A percentile compares a stretch with the other conserved stretches of the same genome.
phyloP scores from a whole-genome alignment of 2,329 filamentous ascomycete species.

The Didymosphaeria variabile region DNA sequence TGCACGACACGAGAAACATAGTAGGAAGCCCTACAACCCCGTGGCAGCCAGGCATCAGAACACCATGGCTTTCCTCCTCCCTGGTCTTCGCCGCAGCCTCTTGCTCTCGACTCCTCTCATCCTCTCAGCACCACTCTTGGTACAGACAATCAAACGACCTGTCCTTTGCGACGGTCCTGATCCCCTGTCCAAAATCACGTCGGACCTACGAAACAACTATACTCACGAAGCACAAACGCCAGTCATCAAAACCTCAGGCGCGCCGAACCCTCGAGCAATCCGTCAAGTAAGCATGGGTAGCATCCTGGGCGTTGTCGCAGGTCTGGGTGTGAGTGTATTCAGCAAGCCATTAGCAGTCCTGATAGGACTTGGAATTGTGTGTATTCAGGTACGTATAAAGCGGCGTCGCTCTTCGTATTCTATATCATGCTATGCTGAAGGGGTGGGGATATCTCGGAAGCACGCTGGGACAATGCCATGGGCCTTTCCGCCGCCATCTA shows the following conservation, averaged over 20 bases:
- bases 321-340: constrained; percentile 73
- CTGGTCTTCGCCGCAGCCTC: constrained; percentile 51
- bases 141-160: constrained; percentile 36
- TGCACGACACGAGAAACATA: not conserved
- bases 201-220: constrained; percentile 45
- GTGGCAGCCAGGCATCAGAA: not conserved
- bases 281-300: constrained; percentile 58
- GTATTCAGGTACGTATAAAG: constrained; percentile 65
- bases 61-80: constrained; percentile 52
- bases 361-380: constrained; percentile 70
- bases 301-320: constrained; percentile 57
- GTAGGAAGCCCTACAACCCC: not conserved
- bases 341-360: constrained; percentile 75
- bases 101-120: constrained; percentile 48
- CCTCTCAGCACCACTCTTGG: constrained; percentile 43
- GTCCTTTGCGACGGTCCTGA: constrained; percentile 50
- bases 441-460: constrained; percentile 19
- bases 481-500: constrained; percentile 15
- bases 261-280: constrained; percentile 52
- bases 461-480: constrained; percentile 19
- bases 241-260: constrained; percentile 48
- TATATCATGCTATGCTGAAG: constrained; percentile 6
- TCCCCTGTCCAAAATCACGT: constrained; percentile 50
- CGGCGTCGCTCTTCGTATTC: not conserved
- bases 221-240: constrained; percentile 51